Conservation (phyloP, 306 rosid genomes). For the Sechiopsis laciniata region DNA sequence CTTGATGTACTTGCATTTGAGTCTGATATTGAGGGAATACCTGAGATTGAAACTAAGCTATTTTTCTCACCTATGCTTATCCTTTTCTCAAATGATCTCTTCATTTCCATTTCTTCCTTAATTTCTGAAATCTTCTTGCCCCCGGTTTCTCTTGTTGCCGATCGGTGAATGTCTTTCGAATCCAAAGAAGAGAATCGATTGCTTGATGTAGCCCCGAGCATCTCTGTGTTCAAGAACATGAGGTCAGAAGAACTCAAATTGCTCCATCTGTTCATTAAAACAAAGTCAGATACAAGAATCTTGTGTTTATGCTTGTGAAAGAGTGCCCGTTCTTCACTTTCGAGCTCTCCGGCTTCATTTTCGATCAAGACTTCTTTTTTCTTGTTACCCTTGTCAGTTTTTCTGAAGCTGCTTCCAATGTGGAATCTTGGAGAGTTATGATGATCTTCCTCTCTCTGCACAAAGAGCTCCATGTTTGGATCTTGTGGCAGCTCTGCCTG, state of each 20-base stretch:
- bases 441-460: slow-evolving; percentile 68
- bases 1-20: slow-evolving; percentile 29
- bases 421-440: slow-evolving; percentile 58
- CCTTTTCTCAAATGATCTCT: slow-evolving; percentile 56
- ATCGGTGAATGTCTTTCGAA: not conserved
- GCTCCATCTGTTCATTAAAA: slow-evolving; percentile 75
- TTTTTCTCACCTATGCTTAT: slow-evolving; percentile 32
- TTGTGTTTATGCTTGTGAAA: slow-evolving; percentile 71
- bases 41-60: slow-evolving; percentile 32
- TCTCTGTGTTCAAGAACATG: slow-evolving; percentile 67
- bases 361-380: slow-evolving; percentile 6
- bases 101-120: slow-evolving; percentile 63
- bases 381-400: not conserved
- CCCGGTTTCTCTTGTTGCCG: slow-evolving; percentile 1
- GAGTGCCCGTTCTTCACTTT: slow-evolving; percentile 28
- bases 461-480: slow-evolving; percentile 61
- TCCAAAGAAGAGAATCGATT: slow-evolving; percentile 43
- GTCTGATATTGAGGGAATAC: slow-evolving; percentile 23
- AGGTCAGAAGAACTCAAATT: slow-evolving; percentile 58
- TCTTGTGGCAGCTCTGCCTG: slow-evolving; percentile 51
- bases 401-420: slow-evolving; percentile 62
- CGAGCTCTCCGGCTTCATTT: slow-evolving; percentile 34
- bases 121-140: slow-evolving; percentile 38
- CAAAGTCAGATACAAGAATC: slow-evolving; percentile 58
- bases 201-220: slow-evolving; percentile 59